These are phyloP conservation scores for Salix udensis DNA, from an alignment of 345 rosid species.

Conservation along the genomic window DNA sequence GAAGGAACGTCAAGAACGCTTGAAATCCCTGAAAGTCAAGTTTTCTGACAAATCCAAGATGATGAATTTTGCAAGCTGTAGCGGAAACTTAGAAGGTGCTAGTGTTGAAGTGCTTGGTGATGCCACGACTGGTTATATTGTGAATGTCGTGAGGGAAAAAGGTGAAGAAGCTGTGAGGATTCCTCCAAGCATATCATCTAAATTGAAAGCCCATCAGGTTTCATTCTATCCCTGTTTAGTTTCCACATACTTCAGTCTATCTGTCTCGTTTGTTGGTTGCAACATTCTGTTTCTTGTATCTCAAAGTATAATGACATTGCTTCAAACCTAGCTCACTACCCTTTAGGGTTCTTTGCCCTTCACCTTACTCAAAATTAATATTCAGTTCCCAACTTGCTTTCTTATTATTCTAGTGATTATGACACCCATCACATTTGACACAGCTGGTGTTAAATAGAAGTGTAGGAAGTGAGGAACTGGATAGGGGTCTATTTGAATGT, in stretches of 20 bases:
- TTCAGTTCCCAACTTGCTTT: not conserved
- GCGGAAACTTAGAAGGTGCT: constrained; percentile 55
- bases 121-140: constrained; percentile 71
- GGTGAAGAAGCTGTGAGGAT: constrained; percentile 93
- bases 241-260: not conserved
- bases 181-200: constrained; percentile 78
- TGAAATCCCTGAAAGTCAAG: constrained; percentile 72
- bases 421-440: not conserved
- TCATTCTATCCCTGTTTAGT: constrained; percentile 12
- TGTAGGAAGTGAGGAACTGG: not conserved
- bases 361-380: not conserved
- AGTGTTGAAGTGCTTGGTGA: constrained; percentile 79
- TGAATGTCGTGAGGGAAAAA: constrained; percentile 94
- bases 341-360: not conserved
- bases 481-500: not conserved
- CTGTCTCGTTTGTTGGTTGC: not conserved
- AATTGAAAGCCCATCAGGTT: constrained; percentile 96
- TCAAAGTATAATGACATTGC: not conserved
- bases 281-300: not conserved
- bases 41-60: constrained; percentile 63
- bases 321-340: not conserved
- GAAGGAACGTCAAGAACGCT: constrained; percentile 95
- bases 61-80: constrained; percentile 39
- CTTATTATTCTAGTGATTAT: not conserved
- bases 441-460: not conserved